phyloP scores from a whole-genome alignment of 768 basidiomycete species.

The Boletus huronensis region DNA sequence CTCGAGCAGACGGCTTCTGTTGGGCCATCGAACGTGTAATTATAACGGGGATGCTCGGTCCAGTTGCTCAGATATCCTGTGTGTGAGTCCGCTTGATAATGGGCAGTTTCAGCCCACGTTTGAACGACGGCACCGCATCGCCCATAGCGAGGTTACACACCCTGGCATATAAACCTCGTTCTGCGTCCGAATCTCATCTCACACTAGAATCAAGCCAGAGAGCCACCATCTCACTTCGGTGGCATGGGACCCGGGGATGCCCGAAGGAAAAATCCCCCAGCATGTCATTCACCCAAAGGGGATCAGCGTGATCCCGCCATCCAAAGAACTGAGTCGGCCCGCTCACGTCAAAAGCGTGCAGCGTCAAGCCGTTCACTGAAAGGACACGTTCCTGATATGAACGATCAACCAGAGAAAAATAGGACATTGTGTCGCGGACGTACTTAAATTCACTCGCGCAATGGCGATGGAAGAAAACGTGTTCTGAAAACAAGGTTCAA shows the following conservation, averaged over 20 bases:
- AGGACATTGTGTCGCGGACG: background rate
- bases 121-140: background rate
- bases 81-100: background rate
- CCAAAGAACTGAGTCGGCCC: background rate
- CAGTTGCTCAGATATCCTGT: background rate
- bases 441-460: background rate
- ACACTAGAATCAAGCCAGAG: background rate
- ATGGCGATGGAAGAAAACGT: conserved; percentile 9
- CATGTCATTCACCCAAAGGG: background rate
- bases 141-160: background rate
- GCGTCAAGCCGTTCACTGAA: too few relatives aligned
- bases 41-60: conserved; percentile 9
- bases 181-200: conserved; percentile 2
- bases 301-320: background rate
- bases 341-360: conserved; percentile 2
- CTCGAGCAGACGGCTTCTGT: background rate
- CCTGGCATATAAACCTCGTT: background rate
- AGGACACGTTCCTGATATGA: background rate
- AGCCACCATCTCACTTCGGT: conserved; percentile 5
- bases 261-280: conserved; percentile 8
- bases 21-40: background rate
- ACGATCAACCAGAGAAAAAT: background rate
- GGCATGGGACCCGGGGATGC: conserved; percentile 13
- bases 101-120: background rate
- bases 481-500: conserved; percentile 18